Base-by-base conservation (phyloP, 257 asterid species). In the Capsicum pubescens region DNA sequence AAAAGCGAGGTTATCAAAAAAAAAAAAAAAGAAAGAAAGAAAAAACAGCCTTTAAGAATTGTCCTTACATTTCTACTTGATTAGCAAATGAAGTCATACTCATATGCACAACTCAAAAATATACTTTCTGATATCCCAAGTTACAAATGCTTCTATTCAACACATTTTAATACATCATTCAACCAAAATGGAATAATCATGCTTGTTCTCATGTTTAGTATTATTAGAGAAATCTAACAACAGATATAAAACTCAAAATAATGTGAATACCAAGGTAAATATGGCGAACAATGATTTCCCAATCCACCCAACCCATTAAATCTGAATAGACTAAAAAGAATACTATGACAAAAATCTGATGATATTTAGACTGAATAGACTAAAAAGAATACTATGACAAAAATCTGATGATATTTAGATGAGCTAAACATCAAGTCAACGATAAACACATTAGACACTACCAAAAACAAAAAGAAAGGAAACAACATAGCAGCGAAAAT, bases 241-340 rank as follows among this genome's bases (percentile, higher is more conserved):
- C 36, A 48, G 17, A 19, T 11, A 72, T 19, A 21, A 13, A 21
- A 52, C 46, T 50, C 17, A 52, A 76, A 52, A 26, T 26, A 76
- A 52, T 76, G 48, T 52, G 63, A 54, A 21, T 12, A 50, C n/a
- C 63, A 3, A 52, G 8, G 63, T 76, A 76, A 54, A 7, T 76
- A 76, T 21, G 81, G 81, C 26, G 17, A 71, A 52, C 21, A 76
- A 76, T 46, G 63, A 76, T 52, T 76, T 76, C 2, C 44, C 81
- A 26, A 74, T 50, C 81, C 14, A 76, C 10, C 48, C 48, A 26
- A 74, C 7, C 42, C 80, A 48, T 72, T 19, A 72, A 3, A 72
- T 72, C 42, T 48, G 80, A 48, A 72, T 46, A 19, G 60, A 19
- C 60, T 72, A 72, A 74, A 19, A 12, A 74, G 46, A 60, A 21